Percentiles rank a stretch among this genome's conserved stretches.
phyloP scores from a whole-genome alignment of 2,329 filamentous ascomycete species.

The Venturia carpophila region DNA sequence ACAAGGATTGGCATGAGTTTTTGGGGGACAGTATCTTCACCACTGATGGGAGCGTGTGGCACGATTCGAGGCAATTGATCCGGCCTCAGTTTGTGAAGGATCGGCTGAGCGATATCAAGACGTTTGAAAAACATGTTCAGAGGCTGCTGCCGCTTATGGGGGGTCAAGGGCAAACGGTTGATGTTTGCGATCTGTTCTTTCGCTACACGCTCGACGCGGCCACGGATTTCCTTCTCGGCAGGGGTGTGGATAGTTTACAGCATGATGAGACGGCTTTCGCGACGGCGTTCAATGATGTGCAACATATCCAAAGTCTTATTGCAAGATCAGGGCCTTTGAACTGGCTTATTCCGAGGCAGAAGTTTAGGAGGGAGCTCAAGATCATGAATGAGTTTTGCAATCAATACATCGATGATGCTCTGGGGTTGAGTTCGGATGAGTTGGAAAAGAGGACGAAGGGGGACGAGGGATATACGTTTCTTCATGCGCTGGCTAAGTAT shows the following conservation, averaged over 20 bases:
- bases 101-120: constrained; percentile 70
- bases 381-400: constrained; percentile 70
- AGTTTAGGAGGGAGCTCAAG: constrained; percentile 57
- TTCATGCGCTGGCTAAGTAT: constrained; percentile 75
- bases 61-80: constrained; percentile 70
- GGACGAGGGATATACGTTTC: constrained; percentile 70
- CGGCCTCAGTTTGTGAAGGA: constrained; percentile 82
- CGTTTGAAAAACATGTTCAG: constrained; percentile 72
- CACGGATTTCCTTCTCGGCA: constrained; percentile 78
- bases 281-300: constrained; percentile 73
- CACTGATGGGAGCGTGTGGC: constrained; percentile 74
- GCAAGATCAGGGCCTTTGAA: constrained; percentile 58
- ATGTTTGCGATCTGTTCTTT: constrained; percentile 73
- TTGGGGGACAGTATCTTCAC: constrained; percentile 63
- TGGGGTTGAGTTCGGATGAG: constrained; percentile 62
- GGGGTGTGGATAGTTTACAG: constrained; percentile 56
- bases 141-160: constrained; percentile 60
- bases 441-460: constrained; percentile 65
- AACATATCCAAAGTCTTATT: constrained; percentile 62
- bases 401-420: constrained; percentile 66
- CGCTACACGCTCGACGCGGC: constrained; percentile 75
- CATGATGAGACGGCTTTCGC: constrained; percentile 61
- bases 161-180: constrained; percentile 44
- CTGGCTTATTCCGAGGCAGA: constrained; percentile 52
- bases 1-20: constrained; percentile 66